Evolutionary conservation across 257 asterid genomes (phyloP).

Genomic region (Solanum stenotomum): DNA sequence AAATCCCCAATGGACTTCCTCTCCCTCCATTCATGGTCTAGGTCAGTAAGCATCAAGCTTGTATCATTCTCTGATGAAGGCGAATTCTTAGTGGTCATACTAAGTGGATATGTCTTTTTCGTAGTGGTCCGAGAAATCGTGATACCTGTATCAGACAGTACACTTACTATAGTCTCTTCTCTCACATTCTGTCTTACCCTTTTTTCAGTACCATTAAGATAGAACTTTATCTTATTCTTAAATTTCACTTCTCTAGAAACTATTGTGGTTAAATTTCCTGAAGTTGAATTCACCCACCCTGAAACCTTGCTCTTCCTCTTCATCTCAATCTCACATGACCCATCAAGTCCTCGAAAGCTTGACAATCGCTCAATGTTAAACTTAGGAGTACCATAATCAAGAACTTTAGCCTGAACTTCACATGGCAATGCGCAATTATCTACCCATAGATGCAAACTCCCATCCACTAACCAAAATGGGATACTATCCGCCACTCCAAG

Average conservation of each 20-base stretch:
- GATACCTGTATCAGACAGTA: slow-evolving; percentile 12
- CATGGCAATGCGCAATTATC: slow-evolving; percentile 23
- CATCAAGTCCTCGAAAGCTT: slow-evolving; percentile 35
- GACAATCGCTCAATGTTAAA: slow-evolving; percentile 18
- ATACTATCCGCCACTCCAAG: slow-evolving; percentile 54
- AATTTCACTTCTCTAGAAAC: slow-evolving; percentile 28
- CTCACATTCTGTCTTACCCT: slow-evolving; percentile 40
- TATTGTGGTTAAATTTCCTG: slow-evolving; percentile 55
- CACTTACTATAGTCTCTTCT: slow-evolving; percentile 21
- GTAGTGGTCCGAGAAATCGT: background rate
- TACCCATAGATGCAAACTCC: slow-evolving; percentile 78
- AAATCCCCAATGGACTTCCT: slow-evolving; percentile 9
- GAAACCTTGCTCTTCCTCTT: slow-evolving; percentile 35
- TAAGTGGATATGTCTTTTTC: slow-evolving; percentile 43
- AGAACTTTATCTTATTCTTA: slow-evolving; percentile 35
- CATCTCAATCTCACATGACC: slow-evolving; percentile 39
- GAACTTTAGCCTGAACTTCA: slow-evolving; percentile 40
- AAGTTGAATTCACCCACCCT: slow-evolving; percentile 72
- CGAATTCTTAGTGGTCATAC: slow-evolving; percentile 15
- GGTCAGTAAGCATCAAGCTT: slow-evolving; percentile 21
- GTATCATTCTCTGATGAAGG: slow-evolving; percentile 23
- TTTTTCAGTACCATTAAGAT: slow-evolving; percentile 36
- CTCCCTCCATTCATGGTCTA: slow-evolving; percentile 38
- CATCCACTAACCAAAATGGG: slow-evolving; percentile 73
- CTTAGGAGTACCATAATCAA: slow-evolving; percentile 23